phyloP scores from a whole-genome alignment of 345 rosid species.

The Melaleuca alternifolia region DNA sequence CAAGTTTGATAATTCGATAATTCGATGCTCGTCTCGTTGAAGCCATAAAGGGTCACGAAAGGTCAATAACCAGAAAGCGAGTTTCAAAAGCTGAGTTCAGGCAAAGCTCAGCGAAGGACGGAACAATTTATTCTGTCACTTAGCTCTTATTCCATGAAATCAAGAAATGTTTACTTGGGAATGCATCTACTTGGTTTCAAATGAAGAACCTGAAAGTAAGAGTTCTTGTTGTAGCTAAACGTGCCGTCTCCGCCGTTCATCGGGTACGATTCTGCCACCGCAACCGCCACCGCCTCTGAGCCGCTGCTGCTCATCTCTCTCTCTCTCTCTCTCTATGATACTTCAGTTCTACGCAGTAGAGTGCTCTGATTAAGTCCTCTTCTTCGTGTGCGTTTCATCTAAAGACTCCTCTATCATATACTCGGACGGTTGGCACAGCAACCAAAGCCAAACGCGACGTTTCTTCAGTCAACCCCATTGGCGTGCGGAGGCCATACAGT shows the following conservation, averaged over 20 bases:
- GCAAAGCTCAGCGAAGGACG: not conserved
- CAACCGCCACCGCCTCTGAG: not conserved
- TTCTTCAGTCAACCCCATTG: not conserved
- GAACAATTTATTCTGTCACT: not conserved
- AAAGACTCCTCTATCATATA: not conserved
- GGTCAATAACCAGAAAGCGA: too few species aligned
- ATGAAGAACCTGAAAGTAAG: constrained; percentile 37
- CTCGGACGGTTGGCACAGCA: not conserved
- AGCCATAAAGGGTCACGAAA: not conserved
- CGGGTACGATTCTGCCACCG: constrained; percentile 1
- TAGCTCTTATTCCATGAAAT: not conserved
- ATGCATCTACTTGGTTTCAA: not conserved
- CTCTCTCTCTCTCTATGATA: not conserved
- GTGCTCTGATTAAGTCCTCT: not conserved
- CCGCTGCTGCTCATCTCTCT: not conserved
- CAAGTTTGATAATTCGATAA: not conserved
- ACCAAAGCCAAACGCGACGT: not conserved
- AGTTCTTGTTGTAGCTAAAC: constrained; percentile 40
- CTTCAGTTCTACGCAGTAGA: not conserved
- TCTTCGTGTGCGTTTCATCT: not conserved
- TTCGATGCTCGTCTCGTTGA: not conserved
- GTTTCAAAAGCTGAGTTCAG: not conserved
- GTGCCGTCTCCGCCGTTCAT: constrained; percentile 45
- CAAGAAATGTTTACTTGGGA: not conserved
- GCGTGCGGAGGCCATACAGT: not conserved